These are phyloP conservation scores for Lipomyces spencermartinsiae DNA, from an alignment of 805 yeast genomes.

Conservation along the genomic window DNA sequence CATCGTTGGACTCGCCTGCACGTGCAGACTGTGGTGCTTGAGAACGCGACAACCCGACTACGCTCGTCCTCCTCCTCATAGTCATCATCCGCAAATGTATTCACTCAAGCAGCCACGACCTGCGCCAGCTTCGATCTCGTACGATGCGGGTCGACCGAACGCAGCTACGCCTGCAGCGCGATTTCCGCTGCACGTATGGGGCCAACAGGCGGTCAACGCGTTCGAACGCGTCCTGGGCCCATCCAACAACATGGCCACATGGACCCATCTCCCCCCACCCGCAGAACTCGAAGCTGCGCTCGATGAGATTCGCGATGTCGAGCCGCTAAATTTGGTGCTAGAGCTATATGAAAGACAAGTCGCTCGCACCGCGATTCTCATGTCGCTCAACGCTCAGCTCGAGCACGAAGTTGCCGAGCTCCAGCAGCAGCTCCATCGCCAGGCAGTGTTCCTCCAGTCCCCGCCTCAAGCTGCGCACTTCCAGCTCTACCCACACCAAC, in stretches of 20 bases:
- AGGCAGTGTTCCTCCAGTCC: constrained; percentile 14
- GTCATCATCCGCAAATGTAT: neutral
- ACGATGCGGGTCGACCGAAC: constrained; percentile 26
- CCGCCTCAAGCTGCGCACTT: neutral
- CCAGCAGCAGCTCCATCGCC: constrained; percentile 14
- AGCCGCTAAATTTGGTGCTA: constrained; percentile 16
- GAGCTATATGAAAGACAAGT: constrained; percentile 34
- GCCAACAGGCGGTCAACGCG: constrained; percentile 15
- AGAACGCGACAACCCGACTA: neutral
- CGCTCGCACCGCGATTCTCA: constrained; percentile 28
- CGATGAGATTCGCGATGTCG: constrained; percentile 18
- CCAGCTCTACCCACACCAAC: constrained; percentile 6
- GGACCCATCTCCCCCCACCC: constrained; percentile 26
- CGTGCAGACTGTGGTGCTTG: neutral
- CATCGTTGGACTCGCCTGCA: neutral
- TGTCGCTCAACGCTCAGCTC: constrained; percentile 23
- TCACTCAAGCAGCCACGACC: constrained; percentile 1
- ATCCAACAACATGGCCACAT: constrained; percentile 24
- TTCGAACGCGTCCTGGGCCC: constrained; percentile 31
- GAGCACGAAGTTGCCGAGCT: constrained; percentile 20
- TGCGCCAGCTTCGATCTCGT: constrained; percentile 21
- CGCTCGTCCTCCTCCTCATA: neutral
- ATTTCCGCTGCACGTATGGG: constrained; percentile 29
- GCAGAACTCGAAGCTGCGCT: constrained; percentile 21
- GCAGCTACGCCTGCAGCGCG: constrained; percentile 15